These are phyloP conservation scores for Podospora fimiseda DNA, from an alignment of 495 filamentous ascomycete genomes.

Conservation along the genomic window DNA sequence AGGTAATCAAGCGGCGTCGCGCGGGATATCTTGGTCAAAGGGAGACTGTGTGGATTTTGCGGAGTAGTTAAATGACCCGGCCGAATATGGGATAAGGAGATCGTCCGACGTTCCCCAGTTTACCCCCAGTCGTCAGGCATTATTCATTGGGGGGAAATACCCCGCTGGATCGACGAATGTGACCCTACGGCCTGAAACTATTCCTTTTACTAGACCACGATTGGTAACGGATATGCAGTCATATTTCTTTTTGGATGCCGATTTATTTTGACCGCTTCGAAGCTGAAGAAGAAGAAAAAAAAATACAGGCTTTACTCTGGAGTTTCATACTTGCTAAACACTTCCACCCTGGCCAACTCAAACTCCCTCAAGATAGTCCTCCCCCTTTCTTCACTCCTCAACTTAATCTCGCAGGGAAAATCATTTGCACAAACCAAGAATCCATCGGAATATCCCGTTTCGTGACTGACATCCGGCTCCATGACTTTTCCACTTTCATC, in stretches of 20 bases:
- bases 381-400: conserved; percentile 20
- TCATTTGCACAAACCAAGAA: conserved; percentile 33
- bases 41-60: too few relatives aligned
- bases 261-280: not conserved
- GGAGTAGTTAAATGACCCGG: too few relatives aligned
- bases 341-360: conserved; percentile 20
- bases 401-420: conserved; percentile 20
- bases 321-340: conserved; percentile 15
- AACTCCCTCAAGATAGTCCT: conserved; percentile 23
- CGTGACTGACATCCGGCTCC: conserved; percentile 19
- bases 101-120: too few relatives aligned
- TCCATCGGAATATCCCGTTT: conserved; percentile 33
- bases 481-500: conserved; percentile 24
- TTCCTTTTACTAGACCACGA: too few relatives aligned
- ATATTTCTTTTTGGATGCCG: not conserved
- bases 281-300: not conserved
- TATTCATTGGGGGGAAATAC: too few relatives aligned
- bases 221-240: not conserved
- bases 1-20: too few relatives aligned
- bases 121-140: too few relatives aligned
- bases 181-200: too few relatives aligned
- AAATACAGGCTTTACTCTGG: conserved; percentile 7
- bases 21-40: too few relatives aligned
- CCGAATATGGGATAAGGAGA: too few relatives aligned
- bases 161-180: too few relatives aligned